phyloP scores from a whole-genome alignment of 108 stramenopile species.

The Skeletonema menzelii region DNA sequence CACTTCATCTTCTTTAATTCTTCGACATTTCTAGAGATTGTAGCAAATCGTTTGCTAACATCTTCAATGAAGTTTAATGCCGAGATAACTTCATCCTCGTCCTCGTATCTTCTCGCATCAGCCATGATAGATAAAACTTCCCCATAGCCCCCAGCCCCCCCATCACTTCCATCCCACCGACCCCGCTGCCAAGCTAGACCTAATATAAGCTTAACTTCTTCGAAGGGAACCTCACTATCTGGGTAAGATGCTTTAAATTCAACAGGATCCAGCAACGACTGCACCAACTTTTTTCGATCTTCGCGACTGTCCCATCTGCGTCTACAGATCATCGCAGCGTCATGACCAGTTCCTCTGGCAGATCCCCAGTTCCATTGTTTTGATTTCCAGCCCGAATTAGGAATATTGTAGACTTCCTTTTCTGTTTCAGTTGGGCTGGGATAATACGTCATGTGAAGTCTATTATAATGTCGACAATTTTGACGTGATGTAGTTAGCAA shows the following conservation, averaged over 20 bases:
- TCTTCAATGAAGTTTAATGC: conserved; percentile 55
- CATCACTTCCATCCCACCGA: conserved; percentile 61
- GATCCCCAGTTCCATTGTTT: conserved; percentile 83
- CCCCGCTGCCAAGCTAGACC: conserved; percentile 70
- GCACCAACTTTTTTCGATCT: conserved; percentile 47
- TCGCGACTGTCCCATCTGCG: conserved; percentile 42
- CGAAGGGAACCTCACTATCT: conserved; percentile 46
- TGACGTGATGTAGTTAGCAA: background rate
- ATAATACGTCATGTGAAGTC: conserved; percentile 11
- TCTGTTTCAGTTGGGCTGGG: conserved; percentile 17
- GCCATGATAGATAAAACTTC: conserved; percentile 69
- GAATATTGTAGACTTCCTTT: conserved; percentile 65
- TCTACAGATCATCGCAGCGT: conserved; percentile 78
- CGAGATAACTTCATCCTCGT: conserved; percentile 40
- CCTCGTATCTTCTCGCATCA: conserved; percentile 67
- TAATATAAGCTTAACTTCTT: conserved; percentile 81
- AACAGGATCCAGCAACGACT: conserved; percentile 43
- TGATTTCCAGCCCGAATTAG: conserved; percentile 71
- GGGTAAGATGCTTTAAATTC: conserved; percentile 9
- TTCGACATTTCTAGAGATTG: conserved; percentile 22
- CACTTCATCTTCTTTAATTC: conserved; percentile 46
- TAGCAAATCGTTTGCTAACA: conserved; percentile 53
- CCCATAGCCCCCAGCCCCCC: conserved; percentile 60
- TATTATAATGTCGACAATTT: background rate
- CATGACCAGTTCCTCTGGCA: conserved; percentile 78